Conservation (phyloP, 2,329 filamentous ascomycete genomes). For the Ophiostoma quercus region DNA sequence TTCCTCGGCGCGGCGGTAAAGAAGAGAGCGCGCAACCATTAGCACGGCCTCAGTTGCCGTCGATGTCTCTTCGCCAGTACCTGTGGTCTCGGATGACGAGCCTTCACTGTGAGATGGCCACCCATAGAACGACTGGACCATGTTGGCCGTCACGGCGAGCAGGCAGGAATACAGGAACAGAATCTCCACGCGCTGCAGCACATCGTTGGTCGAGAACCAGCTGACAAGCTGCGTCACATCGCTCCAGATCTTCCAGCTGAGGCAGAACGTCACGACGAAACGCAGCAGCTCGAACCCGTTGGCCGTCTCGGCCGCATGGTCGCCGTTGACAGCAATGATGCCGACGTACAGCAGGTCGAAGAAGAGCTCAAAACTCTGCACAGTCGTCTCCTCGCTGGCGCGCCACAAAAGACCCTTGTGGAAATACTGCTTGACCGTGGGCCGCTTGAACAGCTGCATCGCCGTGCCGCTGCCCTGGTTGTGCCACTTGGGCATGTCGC, state of each 20-base stretch:
- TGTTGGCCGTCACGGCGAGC: conserved; percentile 58
- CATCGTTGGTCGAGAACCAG: conserved; percentile 60
- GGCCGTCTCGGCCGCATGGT: conserved; percentile 53
- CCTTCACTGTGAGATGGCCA: conserved; percentile 21
- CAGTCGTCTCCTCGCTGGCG: conserved; percentile 52
- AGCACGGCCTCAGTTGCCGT: neutral
- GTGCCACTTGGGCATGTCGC: conserved; percentile 25
- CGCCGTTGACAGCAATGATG: conserved; percentile 60
- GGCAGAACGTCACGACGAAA: conserved; percentile 57
- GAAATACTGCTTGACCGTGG: conserved; percentile 60
- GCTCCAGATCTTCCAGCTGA: conserved; percentile 60
- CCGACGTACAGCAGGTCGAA: conserved; percentile 60
- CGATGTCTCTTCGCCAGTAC: neutral
- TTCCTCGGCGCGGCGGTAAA: conserved; percentile 12
- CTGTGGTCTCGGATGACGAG: neutral
- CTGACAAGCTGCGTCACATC: conserved; percentile 53
- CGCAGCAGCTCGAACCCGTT: conserved; percentile 52
- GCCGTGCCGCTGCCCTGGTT: conserved; percentile 38
- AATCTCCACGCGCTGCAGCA: conserved; percentile 53
- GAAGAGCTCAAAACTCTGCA: conserved; percentile 60
- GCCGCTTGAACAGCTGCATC: conserved; percentile 54
- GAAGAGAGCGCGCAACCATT: neutral
- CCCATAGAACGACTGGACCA: conserved; percentile 50
- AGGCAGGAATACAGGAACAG: conserved; percentile 58
- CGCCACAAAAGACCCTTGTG: conserved; percentile 61